These are phyloP conservation scores for Cladophialophora exuberans DNA, from an alignment of 2,329 filamentous ascomycete species.

Conservation along the genomic window DNA sequence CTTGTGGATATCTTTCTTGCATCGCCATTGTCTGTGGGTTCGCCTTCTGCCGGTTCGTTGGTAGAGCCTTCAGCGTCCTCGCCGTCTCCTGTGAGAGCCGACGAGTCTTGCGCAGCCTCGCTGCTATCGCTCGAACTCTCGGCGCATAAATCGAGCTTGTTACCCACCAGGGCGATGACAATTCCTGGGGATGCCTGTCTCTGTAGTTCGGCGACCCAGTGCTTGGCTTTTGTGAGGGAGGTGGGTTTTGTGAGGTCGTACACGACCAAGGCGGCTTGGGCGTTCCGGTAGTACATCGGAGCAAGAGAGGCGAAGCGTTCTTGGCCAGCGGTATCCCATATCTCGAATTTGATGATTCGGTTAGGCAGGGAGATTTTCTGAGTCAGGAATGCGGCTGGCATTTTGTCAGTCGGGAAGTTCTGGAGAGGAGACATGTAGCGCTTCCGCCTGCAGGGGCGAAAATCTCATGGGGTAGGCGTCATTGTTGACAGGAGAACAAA, in stretches of 20 bases:
- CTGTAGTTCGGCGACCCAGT: conserved; percentile 98
- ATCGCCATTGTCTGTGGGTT: conserved; percentile 68
- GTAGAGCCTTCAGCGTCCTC: conserved; percentile 24
- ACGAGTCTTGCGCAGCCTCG: conserved; percentile 24
- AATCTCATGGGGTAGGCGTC: no score
- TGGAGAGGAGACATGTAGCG: background rate
- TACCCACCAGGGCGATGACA: conserved; percentile 94
- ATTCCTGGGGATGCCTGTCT: conserved; percentile 94
- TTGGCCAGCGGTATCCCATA: conserved; percentile 98
- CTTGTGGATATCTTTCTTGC: conserved; percentile 87
- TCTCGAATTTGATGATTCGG: conserved; percentile 88
- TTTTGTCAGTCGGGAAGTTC: conserved; percentile 14
- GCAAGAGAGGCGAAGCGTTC: conserved; percentile 95
- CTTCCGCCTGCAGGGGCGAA: no score
- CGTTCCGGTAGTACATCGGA: conserved; percentile 99
- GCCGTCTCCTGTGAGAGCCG: conserved; percentile 47
- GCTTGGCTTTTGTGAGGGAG: conserved; percentile 93
- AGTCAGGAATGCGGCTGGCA: conserved; percentile 87
- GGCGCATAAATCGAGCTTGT: conserved; percentile 88
- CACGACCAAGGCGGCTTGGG: conserved; percentile 94
- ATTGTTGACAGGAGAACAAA: conserved; percentile 6
- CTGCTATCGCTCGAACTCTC: conserved; percentile 52
- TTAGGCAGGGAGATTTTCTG: conserved; percentile 95
- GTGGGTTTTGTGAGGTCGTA: conserved; percentile 98
- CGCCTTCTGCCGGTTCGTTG: conserved; percentile 50